A percentile compares a stretch with the other conserved stretches of the same genome.
Evolutionary conservation across 75 land plant genomes (phyloP).

Genomic region (Larix kaempferi): DNA sequence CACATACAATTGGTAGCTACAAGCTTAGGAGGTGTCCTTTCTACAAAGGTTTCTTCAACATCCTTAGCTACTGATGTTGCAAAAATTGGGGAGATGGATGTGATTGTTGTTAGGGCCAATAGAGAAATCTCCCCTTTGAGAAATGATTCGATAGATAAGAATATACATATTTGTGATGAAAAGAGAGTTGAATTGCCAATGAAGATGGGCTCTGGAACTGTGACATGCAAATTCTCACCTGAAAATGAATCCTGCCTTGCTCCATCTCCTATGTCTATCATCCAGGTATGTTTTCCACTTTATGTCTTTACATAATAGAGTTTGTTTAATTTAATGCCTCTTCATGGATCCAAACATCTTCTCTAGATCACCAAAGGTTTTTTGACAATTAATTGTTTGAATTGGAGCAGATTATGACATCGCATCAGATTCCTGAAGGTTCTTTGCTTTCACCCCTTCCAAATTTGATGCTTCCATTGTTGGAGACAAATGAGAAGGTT

Average conservation of each 20-base stretch:
- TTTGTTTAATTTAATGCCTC: no score
- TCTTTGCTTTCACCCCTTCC: constrained; percentile 70
- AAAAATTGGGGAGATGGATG: constrained; percentile 10
- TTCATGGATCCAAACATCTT: no score
- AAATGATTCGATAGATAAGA: no score
- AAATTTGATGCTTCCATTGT: constrained; percentile 29
- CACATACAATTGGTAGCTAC: constrained; percentile 15
- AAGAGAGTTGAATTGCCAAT: no score
- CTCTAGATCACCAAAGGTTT: neutral
- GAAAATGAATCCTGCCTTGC: no score
- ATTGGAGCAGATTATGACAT: constrained; percentile 67
- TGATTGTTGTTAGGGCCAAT: neutral
- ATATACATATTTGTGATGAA: no score
- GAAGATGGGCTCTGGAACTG: no score
- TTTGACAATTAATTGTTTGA: neutral
- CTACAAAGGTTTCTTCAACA: neutral
- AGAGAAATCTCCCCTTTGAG: no score
- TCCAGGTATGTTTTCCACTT: no score
- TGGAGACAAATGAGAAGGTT: constrained; percentile 21
- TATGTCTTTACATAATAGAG: neutral
- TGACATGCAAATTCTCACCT: no score
- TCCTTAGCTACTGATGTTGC: constrained; percentile 5
- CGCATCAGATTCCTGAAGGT: constrained; percentile 39
- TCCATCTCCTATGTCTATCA: no score
- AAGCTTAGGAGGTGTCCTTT: constrained; percentile 13